Percentiles rank a stretch among this genome's conserved stretches.
phyloP scores from a whole-genome alignment of 257 asterid genomes.

The Nicotiana otophora region DNA sequence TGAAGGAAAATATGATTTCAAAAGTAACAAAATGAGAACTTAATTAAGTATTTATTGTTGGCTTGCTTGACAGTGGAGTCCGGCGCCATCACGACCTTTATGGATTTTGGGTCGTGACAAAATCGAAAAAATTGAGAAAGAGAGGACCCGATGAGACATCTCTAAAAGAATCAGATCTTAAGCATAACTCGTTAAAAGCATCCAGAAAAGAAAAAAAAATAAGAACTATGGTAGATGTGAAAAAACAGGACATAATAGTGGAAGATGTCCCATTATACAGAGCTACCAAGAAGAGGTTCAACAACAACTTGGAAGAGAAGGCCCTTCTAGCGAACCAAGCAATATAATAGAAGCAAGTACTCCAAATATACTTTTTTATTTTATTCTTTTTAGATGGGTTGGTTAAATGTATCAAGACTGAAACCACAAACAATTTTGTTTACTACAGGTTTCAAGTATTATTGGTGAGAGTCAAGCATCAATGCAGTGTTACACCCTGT shows the following conservation, averaged over 20 bases:
- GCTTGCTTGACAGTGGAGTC: too few relatives aligned
- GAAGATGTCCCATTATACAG: neutral
- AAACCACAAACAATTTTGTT: neutral
- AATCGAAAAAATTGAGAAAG: neutral
- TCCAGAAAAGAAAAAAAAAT: neutral
- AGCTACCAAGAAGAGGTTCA: neutral
- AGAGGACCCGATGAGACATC: neutral
- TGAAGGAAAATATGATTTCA: too few relatives aligned
- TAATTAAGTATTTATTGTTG: too few relatives aligned
- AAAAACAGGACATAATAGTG: neutral
- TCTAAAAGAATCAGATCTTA: neutral
- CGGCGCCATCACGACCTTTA: too few relatives aligned
- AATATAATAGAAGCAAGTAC: neutral
- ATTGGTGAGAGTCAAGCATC: neutral
- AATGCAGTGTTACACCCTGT: neutral
- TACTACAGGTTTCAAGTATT: neutral
- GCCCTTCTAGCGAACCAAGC: neutral
- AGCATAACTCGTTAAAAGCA: neutral
- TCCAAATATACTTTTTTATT: neutral
- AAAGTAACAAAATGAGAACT: too few relatives aligned
- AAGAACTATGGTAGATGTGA: neutral
- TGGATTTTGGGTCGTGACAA: too few relatives aligned
- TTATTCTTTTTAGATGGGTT: neutral
- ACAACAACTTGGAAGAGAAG: neutral
- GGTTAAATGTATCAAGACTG: neutral